Evolutionary conservation across 169 alveolate genomes (phyloP).

Genomic region (Pseudocohnilembus persalinus): DNA sequence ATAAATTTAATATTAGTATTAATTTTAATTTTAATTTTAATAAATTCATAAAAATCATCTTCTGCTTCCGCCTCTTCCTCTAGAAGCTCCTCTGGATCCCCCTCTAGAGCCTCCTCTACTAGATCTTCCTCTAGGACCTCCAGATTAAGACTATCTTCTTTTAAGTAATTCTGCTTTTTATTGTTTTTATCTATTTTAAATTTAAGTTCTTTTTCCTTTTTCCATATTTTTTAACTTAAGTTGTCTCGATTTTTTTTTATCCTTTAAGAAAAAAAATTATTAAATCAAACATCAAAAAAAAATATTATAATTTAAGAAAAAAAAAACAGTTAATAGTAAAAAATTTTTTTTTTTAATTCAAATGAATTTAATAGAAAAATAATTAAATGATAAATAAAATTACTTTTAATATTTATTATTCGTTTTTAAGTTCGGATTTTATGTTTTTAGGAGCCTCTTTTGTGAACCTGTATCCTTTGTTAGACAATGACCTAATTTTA

Average conservation of each 20-base stretch:
- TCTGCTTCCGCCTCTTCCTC: not conserved
- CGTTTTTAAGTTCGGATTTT: slow-evolving; percentile 26
- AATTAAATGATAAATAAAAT: not conserved
- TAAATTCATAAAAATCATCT: too few relatives aligned
- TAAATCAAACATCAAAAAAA: not conserved
- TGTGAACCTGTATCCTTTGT: slow-evolving; percentile 13
- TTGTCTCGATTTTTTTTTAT: slow-evolving; percentile 12
- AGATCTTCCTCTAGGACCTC: not conserved
- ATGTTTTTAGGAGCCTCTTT: slow-evolving; percentile 24
- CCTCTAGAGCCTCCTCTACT: not conserved
- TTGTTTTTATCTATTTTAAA: not conserved
- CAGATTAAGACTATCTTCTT: not conserved
- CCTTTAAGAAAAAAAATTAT: not conserved
- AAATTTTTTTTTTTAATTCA: not conserved
- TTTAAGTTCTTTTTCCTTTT: slow-evolving; percentile 21
- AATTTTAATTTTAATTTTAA: too few relatives aligned
- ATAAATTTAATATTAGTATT: too few relatives aligned
- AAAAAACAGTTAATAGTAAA: not conserved
- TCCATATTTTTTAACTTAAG: slow-evolving; percentile 30
- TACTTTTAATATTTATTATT: slow-evolving; percentile 25
- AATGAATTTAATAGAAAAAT: not conserved
- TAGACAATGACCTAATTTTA: slow-evolving; percentile 41
- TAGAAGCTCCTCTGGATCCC: not conserved
- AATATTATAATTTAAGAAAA: not conserved
- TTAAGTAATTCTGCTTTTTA: not conserved